phyloP scores from a whole-genome alignment of 176 grass and related monocot species.

The Echinochloa phyllopogon region DNA sequence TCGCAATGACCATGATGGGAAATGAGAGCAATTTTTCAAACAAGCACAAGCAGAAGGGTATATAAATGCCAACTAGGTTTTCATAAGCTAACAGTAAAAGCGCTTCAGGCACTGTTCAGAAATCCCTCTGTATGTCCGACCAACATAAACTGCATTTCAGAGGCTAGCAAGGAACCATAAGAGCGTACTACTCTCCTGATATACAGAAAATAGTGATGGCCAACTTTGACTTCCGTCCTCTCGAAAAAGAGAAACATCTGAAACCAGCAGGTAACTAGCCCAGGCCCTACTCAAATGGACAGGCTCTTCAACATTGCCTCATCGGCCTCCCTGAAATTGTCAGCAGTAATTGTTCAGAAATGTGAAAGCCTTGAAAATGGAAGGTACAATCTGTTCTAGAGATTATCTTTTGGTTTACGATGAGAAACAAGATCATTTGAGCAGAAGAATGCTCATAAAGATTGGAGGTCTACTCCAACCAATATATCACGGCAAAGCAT shows the following conservation, averaged over 20 bases:
- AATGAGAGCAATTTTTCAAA: background rate
- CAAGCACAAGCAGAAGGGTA: background rate
- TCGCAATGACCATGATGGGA: background rate
- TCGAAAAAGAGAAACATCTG: background rate
- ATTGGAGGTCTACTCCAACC: background rate
- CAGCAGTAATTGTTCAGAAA: background rate
- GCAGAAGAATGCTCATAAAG: background rate
- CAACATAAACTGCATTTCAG: background rate
- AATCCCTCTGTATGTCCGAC: background rate
- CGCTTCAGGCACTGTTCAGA: background rate
- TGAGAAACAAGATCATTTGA: background rate
- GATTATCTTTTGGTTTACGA: background rate
- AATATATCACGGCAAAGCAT: background rate
- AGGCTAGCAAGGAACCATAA: background rate
- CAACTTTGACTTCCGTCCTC: background rate
- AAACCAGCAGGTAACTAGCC: background rate
- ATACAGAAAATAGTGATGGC: background rate
- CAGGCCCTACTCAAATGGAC: background rate
- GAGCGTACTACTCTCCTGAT: background rate
- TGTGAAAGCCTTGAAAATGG: background rate
- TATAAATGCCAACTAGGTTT: background rate
- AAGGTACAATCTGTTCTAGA: background rate
- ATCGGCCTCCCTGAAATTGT: slow-evolving; percentile 30
- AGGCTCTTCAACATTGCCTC: background rate
- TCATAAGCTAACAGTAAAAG: background rate